Base-by-base conservation (phyloP, 1,284 basidiomycete species). In the Puccinia horiana region DNA sequence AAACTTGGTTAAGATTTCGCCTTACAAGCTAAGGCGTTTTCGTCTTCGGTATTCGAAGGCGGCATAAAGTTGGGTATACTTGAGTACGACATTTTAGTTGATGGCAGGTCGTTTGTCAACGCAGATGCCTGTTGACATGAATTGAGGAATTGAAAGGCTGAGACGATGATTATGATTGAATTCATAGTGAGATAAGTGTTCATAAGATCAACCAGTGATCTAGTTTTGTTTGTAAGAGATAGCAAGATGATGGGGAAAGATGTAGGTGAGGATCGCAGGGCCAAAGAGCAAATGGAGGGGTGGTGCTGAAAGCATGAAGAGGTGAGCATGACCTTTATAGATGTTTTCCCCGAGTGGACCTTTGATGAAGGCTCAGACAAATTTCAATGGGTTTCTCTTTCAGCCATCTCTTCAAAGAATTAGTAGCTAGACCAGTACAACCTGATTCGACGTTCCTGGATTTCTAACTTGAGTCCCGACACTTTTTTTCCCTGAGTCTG, bases 121-220 rank as follows among this genome's bases (percentile, higher is more conserved):
- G 37, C 65, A 40, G 29, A 40, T 20, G 42, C 42, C 6, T 67
- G 35, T 14, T n/a, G 42, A 26, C 32, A 67, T 20, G 35, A 40
- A 37, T 20, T 37, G 18, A 67, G 11, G 6, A 44, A 11, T 67
- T 67, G 65, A 20, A n/a, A 12, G 23, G 42, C 65, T 26, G 65
- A 67, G 35, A 40, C 42, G 8, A 67, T 18, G 65, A 44, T 67
- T 9, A 67, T 8, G 5, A 67, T 37, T 26, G 65, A 40, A 40
- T 40, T 40, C 65, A 67, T 67, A 35, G 20, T 67, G 37, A 42
- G 65, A 67, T 8, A 67, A 40, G 20, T n/a, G 20, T 40, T 44
- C 42, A n/a, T 44, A 67, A 35, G 16, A 23, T 67, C 65, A 67
- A 40, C 65, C 65, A 44, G 42, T 44, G 65, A 67, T 40, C 65